Conservation (phyloP, 805 yeast species). For the Candida peoriensis region DNA sequence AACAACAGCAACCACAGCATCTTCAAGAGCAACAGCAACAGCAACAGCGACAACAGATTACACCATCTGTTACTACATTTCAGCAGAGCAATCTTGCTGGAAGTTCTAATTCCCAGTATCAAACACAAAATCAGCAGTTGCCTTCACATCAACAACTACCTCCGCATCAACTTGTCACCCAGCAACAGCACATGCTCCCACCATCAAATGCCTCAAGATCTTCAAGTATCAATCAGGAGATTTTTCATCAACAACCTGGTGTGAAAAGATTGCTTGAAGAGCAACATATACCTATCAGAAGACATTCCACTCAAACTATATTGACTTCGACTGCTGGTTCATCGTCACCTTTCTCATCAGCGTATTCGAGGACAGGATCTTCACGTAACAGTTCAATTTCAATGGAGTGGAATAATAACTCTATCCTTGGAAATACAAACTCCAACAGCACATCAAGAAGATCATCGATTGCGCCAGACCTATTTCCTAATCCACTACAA, state of each 20-base stretch:
- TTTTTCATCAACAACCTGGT: conserved; percentile 22
- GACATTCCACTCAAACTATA: conserved; percentile 26
- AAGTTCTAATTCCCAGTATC: conserved; percentile 9
- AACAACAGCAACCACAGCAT: conserved; percentile 3
- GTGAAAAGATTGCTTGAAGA: conserved; percentile 25
- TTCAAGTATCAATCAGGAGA: conserved; percentile 21
- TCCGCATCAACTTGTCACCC: conserved; percentile 5
- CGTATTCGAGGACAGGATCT: conserved; percentile 30
- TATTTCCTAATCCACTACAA: conserved; percentile 36
- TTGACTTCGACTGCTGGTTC: conserved; percentile 20
- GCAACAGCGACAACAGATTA: conserved; percentile 5
- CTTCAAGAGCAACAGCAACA: conserved; percentile 6
- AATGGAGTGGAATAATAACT: conserved; percentile 22
- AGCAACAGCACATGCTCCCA: conserved; percentile 3
- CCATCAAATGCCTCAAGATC: conserved; percentile 15
- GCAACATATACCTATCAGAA: conserved; percentile 20
- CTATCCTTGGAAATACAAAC: conserved; percentile 15
- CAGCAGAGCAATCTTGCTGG: conserved; percentile 17
- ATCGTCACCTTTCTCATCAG: conserved; percentile 29
- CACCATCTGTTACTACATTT: no score
- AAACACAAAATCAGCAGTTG: no score
- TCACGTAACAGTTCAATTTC: conserved; percentile 39
- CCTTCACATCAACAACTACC: conserved; percentile 3
- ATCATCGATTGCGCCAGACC: conserved; percentile 39
- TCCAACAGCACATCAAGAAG: conserved; percentile 32